Evolutionary conservation across 345 rosid genomes (phyloP), one percentile per base, ranked within the genome.

Genomic region (Salix arbutifolia): DNA sequence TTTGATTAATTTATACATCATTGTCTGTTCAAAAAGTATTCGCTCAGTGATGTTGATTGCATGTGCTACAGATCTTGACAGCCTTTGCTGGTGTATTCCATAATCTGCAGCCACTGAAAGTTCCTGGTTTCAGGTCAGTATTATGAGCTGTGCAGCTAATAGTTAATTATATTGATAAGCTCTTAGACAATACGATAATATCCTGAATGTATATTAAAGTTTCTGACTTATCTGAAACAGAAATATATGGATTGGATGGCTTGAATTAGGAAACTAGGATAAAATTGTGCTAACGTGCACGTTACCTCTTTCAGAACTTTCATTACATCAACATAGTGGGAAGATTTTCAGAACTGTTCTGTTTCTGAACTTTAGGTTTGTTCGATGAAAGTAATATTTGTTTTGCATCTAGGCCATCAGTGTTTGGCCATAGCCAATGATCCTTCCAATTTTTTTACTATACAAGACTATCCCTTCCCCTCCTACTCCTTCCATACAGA

Each of bases 1-100:
- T 70, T 70, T 42, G 52, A 14, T 70, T 66, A 28, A 11, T 68
- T 72, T 52, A 11, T 13, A 37, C 14, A 23, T 58, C 64, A 58
- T 10, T n/a, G 28, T 25, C 64, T 58, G 4, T 10, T 58, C 26
- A 58, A 58, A 58, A 25, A 48, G 56, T 71, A 13, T 31, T 44
- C 26, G 33, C 33, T 64, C 58, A 37, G 83, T 86, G 75, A 83
- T 64, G 53, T 26, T 77, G 5, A 16, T 60, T 78, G 64, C 48
- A 61, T 53, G 19, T 76, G 60, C 60, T 82, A 73, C 96, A 93
- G 99, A 89, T 96, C 80, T 87, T 93, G 84, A 85, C 87, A 67
- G 87, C 97, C 38, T 93, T 96, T 85, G 96, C 98, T 64, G 88
- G 84, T 80, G 89, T 98, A 75, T 96, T 96, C 80, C 99, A 96